Conservation (phyloP, 2,329 filamentous ascomycete species). For the Parafenestella ontariensis region DNA sequence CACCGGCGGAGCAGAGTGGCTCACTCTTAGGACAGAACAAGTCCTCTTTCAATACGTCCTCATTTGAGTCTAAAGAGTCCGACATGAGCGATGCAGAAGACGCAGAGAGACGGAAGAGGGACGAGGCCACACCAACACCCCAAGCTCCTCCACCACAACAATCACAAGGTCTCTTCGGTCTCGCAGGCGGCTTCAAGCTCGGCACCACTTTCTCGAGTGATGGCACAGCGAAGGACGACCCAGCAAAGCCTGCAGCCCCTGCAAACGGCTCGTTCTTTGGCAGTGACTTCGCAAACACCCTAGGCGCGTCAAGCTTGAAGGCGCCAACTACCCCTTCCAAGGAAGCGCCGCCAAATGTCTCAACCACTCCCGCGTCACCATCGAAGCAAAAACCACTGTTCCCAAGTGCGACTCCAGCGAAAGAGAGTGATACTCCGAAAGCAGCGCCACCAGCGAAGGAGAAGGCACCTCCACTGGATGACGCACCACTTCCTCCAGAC, state of each 20-base stretch:
- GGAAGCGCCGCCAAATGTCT: constrained; percentile 47
- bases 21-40: constrained; percentile 38
- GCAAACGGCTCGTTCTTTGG: constrained; percentile 65
- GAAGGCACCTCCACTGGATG: constrained; percentile 35
- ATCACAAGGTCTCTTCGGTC: constrained; percentile 41
- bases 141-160: constrained; percentile 31
- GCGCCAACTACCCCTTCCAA: constrained; percentile 49
- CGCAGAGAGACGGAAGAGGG: constrained; percentile 34
- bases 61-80: constrained; percentile 40
- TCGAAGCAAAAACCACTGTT: constrained; percentile 31
- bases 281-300: constrained; percentile 65
- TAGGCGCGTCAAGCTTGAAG: constrained; percentile 54
- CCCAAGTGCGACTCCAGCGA: constrained; percentile 22
- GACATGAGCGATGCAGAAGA: constrained; percentile 39
- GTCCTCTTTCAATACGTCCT: constrained; percentile 39
- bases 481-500: constrained; percentile 50
- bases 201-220: constrained; percentile 72
- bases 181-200: constrained; percentile 66
- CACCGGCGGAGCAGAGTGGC: constrained; percentile 36
- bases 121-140: constrained; percentile 47
- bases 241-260: constrained; percentile 57
- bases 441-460: constrained; percentile 42
- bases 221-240: constrained; percentile 65
- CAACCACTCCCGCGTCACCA: constrained; percentile 47
- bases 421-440: constrained; percentile 36